Evolutionary conservation across 2,329 filamentous ascomycete species (phyloP), one percentile per base, ranked within the genome.

Genomic region (Aspergillus sp.): DNA sequence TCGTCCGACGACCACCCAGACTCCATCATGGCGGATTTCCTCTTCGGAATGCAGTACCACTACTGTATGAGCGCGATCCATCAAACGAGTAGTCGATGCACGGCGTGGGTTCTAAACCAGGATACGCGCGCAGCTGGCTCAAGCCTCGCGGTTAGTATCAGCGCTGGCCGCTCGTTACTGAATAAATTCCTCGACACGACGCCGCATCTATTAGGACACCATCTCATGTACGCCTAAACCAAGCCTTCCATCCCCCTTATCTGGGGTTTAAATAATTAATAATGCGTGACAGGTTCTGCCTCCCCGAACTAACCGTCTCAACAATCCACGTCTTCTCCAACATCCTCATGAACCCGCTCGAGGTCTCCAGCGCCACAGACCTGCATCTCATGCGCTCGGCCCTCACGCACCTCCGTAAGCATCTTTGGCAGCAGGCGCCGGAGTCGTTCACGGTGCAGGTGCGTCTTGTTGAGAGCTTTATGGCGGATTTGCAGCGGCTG

Each of bases 31-130:
- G 27, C 27, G 27, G 27, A 31, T 9, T 41, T 39, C 21, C 6
- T 62, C 19, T 37, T 60, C 17, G 33, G 60, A 8, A 21, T 62
- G 21, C 53, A 62, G 17, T 62, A 62, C 17, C 54, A 60, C 35
- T 59, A 60, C 51, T 60, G 57, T 25, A 55, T 57, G 53, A 41
- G 46, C 9, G 50, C 51, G 21, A 62, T 62, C n/a, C 59, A 62
- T n/a, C 59, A 62, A 48, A 49, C 54, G 2, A 60, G 59, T 8
- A 55, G 59, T 31, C 54, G 57, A 12, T 60, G 59, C 15, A 57
- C 41, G 8, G 33, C 46, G 4, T 60, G 59, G 59, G 35, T 55
- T 4, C 48, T 43, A 37, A 59, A 62, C 7, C 53, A 57, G 27
- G 50, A 62, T 39, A 57, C 59, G 0, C 41, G 54, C 14, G 51